Percentiles rank a stretch among this genome's conserved stretches.
Evolutionary conservation across 768 basidiomycete species (phyloP).

Genomic region (Hericium coralloides): DNA sequence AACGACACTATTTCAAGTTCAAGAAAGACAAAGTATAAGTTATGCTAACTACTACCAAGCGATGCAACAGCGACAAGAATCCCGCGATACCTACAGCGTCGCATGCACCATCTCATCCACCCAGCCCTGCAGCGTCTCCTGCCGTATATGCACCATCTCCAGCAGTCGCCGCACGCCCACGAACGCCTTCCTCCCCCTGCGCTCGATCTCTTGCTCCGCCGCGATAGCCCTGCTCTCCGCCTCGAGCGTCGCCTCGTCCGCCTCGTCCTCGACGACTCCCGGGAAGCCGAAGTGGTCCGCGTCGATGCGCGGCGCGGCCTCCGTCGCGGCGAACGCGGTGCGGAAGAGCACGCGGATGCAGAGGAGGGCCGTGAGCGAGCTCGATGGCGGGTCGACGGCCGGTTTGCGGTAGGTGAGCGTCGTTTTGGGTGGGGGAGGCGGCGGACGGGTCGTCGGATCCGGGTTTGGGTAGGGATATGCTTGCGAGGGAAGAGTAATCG

Average conservation of each 20-base stretch:
- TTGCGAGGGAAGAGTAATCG: conserved; percentile 54
- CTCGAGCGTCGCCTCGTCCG: conserved; percentile 43
- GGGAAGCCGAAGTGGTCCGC: conserved; percentile 90
- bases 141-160: conserved; percentile 56
- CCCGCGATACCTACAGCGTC: not conserved
- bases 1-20: not conserved
- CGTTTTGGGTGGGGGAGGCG: conserved; percentile 63
- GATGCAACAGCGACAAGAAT: not conserved
- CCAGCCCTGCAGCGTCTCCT: conserved; percentile 53
- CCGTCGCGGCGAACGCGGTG: conserved; percentile 64
- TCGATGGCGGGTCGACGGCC: conserved; percentile 55
- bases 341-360: conserved; percentile 80
- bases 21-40: not conserved
- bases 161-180: conserved; percentile 47
- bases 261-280: conserved; percentile 68
- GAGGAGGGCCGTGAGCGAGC: conserved; percentile 71
- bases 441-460: conserved; percentile 56
- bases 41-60: not conserved
- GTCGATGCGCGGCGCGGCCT: conserved; percentile 59
- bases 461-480: conserved; percentile 46
- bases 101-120: conserved; percentile 53
- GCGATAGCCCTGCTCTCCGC: conserved; percentile 17
- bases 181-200: conserved; percentile 66
- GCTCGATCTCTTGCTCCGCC: conserved; percentile 58
- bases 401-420: conserved; percentile 52